Percentiles rank a stretch among this genome's conserved stretches.
phyloP scores from a whole-genome alignment of 2,329 filamentous ascomycete genomes.

The Paecilomyces sp. region DNA sequence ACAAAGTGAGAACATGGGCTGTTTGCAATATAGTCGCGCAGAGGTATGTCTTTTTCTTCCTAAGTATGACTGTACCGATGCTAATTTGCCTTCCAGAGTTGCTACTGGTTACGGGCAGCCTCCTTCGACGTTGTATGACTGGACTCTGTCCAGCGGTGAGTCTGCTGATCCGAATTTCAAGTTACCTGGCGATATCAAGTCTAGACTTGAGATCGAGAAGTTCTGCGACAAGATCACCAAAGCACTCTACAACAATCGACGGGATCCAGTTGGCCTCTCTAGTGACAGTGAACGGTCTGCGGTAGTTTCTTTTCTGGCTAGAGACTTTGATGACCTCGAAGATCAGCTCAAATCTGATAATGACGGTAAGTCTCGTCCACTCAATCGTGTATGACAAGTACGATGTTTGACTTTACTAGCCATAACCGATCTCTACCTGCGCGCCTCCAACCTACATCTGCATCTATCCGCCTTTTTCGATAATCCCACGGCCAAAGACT shows the following conservation, averaged over 20 bases:
- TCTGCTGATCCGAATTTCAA: slow-evolving; percentile 39
- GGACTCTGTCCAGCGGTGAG: slow-evolving; percentile 44
- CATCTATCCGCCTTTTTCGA: slow-evolving; percentile 45
- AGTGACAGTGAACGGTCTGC: slow-evolving; percentile 37
- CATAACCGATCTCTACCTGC: slow-evolving; percentile 42
- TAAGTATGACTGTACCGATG: neutral
- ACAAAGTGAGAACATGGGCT: slow-evolving; percentile 60
- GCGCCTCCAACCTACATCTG: slow-evolving; percentile 40
- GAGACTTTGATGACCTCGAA: slow-evolving; percentile 45
- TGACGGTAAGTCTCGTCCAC: slow-evolving; percentile 25
- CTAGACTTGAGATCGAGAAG: slow-evolving; percentile 50
- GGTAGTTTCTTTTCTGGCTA: slow-evolving; percentile 38
- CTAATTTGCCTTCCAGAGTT: slow-evolving; percentile 36
- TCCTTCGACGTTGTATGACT: slow-evolving; percentile 55
- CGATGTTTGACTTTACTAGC: slow-evolving; percentile 15
- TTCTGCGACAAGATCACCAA: slow-evolving; percentile 53
- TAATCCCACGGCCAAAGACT: slow-evolving; percentile 38
- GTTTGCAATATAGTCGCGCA: slow-evolving; percentile 63
- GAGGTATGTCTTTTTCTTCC: slow-evolving; percentile 37
- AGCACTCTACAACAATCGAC: slow-evolving; percentile 49
- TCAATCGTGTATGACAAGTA: neutral
- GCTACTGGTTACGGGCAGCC: slow-evolving; percentile 64
- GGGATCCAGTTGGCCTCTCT: slow-evolving; percentile 46
- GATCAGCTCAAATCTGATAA: slow-evolving; percentile 40
- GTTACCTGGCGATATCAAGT: slow-evolving; percentile 45